Base-by-base conservation (phyloP, 768 basidiomycete species). In the Suillus alpinus region DNA sequence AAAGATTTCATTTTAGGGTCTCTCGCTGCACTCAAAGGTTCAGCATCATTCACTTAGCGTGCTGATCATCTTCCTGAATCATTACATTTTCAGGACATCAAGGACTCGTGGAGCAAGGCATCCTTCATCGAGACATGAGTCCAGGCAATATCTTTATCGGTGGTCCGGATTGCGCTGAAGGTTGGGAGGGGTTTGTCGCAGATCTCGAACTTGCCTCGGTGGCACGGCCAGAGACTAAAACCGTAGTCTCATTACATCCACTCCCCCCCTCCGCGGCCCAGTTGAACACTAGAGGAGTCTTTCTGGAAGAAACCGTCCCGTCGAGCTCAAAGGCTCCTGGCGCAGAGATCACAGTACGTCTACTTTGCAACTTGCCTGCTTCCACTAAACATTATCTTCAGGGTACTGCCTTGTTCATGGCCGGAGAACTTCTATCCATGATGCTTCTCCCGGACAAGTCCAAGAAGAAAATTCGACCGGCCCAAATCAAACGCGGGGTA, bases 51-150 rank as follows among this genome's bases (percentile, higher is more conserved):
- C n/a, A 10, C 1, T 9, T 23, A 23, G 9, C 10, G 10, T 3
- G 9, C 20, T 36, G 36, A 16, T 4, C 6, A 9, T 23, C 43
- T 10, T 44, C 3, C 26, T 26, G 26, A 23, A 44, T 44, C 43
- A 7, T 12, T 4, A 23, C 12, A 20, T 39, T 32, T 26, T 14
- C 8, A 62, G 61, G 57, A 26, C 57, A 62, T 29, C 31, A 23
- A 26, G 43, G n/a, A 31, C 57, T 59, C 43, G 31, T 53, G 6
- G 37, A 41, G 0, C 37, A 50, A 1, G 61, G 61, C 3, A 56
- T 53, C 29, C 20, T 62, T 34, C 60, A 61, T 26, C 43, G 60
- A 5, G 56, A 61, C 32, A 56, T 61, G 8, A 57, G 46, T 44
- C 32, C 46, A n/a, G 58, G 52, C 44, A 62, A 62, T 32, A 23